Conservation (phyloP, 345 rosid species). For the Syzygium aqueum region DNA sequence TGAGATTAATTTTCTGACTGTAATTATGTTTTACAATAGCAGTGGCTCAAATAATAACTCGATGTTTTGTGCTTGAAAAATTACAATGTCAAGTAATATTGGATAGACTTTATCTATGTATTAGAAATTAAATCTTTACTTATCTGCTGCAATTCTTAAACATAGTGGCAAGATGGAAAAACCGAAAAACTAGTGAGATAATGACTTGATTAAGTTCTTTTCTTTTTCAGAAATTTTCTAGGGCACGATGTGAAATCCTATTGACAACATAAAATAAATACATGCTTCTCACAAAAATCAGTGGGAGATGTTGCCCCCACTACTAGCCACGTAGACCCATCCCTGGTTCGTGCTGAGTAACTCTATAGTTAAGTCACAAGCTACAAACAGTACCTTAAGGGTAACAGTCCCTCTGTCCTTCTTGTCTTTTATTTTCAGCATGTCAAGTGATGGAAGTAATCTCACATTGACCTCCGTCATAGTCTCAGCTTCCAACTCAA, state of each 20-base stretch:
- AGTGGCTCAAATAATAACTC: background rate
- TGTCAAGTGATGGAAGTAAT: constrained; percentile 78
- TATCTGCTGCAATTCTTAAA: background rate
- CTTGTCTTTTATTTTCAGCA: constrained; percentile 84
- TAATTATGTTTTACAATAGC: background rate
- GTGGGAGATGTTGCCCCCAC: background rate
- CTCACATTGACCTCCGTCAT: constrained; percentile 49
- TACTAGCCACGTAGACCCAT: background rate
- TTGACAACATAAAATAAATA: background rate
- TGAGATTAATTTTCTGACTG: background rate
- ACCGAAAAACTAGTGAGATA: background rate
- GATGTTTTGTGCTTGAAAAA: background rate
- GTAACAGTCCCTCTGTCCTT: constrained; percentile 85
- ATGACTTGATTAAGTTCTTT: background rate
- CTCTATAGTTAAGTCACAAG: background rate
- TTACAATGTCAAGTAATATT: background rate
- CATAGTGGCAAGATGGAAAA: background rate
- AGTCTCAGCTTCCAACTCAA: constrained; percentile 49
- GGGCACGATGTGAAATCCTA: background rate
- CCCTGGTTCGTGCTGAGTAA: background rate
- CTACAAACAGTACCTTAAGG: constrained; percentile 39
- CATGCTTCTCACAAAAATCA: background rate
- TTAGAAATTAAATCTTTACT: background rate
- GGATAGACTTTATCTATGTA: background rate
- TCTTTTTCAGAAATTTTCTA: background rate